Conservation (phyloP, 2,329 filamentous ascomycete genomes). For the Nakataea oryzae region DNA sequence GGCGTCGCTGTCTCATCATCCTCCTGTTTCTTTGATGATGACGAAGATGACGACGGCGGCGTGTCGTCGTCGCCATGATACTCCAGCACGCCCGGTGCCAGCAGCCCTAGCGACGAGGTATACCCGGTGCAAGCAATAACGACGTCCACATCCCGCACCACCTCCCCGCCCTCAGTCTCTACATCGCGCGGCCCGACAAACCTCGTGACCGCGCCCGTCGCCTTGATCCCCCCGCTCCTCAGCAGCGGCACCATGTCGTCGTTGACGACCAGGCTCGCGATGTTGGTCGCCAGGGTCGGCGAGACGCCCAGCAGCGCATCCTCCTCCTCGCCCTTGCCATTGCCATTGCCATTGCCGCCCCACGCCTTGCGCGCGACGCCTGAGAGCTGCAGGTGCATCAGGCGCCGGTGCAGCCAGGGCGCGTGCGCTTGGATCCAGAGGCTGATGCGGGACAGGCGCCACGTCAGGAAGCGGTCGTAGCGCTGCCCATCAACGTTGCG, state of each 20-base stretch:
- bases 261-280: slow-evolving; percentile 4
- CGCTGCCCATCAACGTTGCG: slow-evolving; percentile 10
- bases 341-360: background rate
- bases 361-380: background rate
- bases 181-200: slow-evolving; percentile 18
- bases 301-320: slow-evolving; percentile 15
- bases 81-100: slow-evolving; percentile 4
- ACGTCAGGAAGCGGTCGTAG: background rate
- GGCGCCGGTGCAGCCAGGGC: background rate
- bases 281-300: slow-evolving; percentile 14
- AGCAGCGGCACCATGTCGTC: slow-evolving; percentile 17
- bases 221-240: slow-evolving; percentile 14
- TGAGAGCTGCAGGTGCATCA: slow-evolving; percentile 2
- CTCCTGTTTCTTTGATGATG: background rate
- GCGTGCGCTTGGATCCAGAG: background rate
- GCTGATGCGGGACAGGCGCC: background rate
- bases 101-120: slow-evolving; percentile 10
- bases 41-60: background rate
- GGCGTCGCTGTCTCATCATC: slow-evolving; percentile 8
- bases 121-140: slow-evolving; percentile 23
- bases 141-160: slow-evolving; percentile 20
- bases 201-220: slow-evolving; percentile 16
- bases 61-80: slow-evolving; percentile 11
- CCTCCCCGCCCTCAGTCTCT: slow-evolving; percentile 16
- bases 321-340: slow-evolving; percentile 6